These are phyloP conservation scores for Echites panduratus DNA, from an alignment of 257 asterid genomes.

Conservation along the genomic window DNA sequence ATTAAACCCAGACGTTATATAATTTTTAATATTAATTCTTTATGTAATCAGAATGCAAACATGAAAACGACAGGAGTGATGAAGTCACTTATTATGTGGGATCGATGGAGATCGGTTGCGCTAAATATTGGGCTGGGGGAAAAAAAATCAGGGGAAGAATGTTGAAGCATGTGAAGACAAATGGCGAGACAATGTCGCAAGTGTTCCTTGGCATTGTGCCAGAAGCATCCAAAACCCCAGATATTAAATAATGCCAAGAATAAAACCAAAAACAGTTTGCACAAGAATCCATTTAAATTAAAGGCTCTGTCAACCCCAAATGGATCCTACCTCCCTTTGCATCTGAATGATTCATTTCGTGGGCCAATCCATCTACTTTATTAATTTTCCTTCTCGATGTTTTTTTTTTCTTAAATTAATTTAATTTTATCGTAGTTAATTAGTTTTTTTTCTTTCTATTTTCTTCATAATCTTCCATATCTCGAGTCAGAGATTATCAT, in stretches of 20 bases:
- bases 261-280: slow-evolving; percentile 29
- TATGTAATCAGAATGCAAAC: not conserved
- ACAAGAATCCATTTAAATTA: slow-evolving; percentile 37
- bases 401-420: not conserved
- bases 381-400: slow-evolving; percentile 5
- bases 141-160: slow-evolving; percentile 39
- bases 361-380: slow-evolving; percentile 24
- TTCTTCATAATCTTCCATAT: too few species aligned
- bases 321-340: slow-evolving; percentile 42
- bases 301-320: slow-evolving; percentile 29
- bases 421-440: not conserved
- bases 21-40: too few species aligned
- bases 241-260: slow-evolving; percentile 29
- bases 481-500: too few species aligned
- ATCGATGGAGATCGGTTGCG: not conserved
- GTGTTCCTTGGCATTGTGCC: slow-evolving; percentile 26
- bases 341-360: slow-evolving; percentile 36
- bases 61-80: slow-evolving; percentile 43
- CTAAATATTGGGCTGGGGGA: not conserved
- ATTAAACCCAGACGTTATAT: too few species aligned
- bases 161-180: slow-evolving; percentile 47
- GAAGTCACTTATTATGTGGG: slow-evolving; percentile 31
- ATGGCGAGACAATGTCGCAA: slow-evolving; percentile 29
- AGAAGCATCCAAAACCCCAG: slow-evolving; percentile 42
- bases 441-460: too few species aligned